Evolutionary conservation across 441 rosid genomes (phyloP), one percentile per base, ranked within the genome.

Genomic region (Pelargonium cotyledonis): DNA sequence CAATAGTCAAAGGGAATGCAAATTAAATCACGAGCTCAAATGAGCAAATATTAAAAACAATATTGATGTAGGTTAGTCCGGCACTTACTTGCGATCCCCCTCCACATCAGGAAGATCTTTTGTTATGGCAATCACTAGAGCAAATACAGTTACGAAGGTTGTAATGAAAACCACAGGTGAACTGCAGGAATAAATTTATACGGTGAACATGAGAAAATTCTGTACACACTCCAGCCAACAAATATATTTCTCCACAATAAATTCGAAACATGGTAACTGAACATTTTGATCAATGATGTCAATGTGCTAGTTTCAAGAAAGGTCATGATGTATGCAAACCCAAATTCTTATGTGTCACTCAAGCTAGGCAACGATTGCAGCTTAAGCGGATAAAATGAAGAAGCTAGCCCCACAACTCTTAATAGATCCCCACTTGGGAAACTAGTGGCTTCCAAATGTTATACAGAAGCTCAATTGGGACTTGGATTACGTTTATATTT

Each of bases 81-180:
- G 57, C 62, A 76, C 91, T 86, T 85, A 94, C 98, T 89, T 91
- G 79, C 93, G 90, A 83, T 91, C 98, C 63, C 98, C 98, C 74
- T 94, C 98, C 47, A 89, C 93, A 76, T 91, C 97, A 46, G 97
- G 95, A 76, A 94, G 96, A 84, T 94, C 98, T 80, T 89, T 91
- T 61, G 98, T 91, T 75, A 94, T 88, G 72, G 97, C 98, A 74
- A 91, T 91, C 74, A 94, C 98, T 71, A 89, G 78, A 0, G 98
- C 98, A 70, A 94, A 94, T 77, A 94, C 69, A 44, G 97, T 88
- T 63, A 91, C 97, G 71, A 94, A 91, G 65, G 87, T 85, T 49
- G 98, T 94, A 75, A 94, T 94, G 83, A 94, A 94, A 76, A 97
- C 96, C 80, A 89, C 98, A 16, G 96, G 97, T 11, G 89, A 86